These are phyloP conservation scores for Codiaeum variegatum DNA, from an alignment of 441 rosid genomes.

Conservation along the genomic window DNA sequence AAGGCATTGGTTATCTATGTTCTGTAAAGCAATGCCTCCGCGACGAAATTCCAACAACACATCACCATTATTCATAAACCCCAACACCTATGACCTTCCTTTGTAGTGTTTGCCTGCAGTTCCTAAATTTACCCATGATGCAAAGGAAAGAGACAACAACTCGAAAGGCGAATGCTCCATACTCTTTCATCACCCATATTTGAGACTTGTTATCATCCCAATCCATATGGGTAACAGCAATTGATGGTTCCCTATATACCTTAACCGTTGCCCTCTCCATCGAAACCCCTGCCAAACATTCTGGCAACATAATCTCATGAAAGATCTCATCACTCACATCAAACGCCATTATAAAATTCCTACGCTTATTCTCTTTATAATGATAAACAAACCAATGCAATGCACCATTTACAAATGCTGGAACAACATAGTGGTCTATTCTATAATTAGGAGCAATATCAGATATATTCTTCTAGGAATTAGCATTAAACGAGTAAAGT, in stretches of 20 bases:
- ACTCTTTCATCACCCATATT: neutral
- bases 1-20: no score
- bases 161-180: no score
- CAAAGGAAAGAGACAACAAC: no score
- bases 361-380: no score
- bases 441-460: neutral
- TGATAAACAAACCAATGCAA: neutral
- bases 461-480: neutral
- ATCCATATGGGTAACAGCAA: neutral
- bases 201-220: neutral
- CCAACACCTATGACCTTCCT: neutral
- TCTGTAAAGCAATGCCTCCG: no score
- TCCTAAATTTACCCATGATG: no score
- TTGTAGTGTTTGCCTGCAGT: no score
- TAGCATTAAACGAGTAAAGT: constrained; percentile 6
- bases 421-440: no score
- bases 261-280: neutral
- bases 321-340: neutral
- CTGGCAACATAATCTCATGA: neutral
- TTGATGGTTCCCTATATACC: neutral
- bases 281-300: neutral
- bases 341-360: neutral
- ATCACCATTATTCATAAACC: neutral
- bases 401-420: neutral
- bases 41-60: neutral